phyloP scores from a whole-genome alignment of 306 rosid genomes.

The Pachyrhizus erosus region DNA sequence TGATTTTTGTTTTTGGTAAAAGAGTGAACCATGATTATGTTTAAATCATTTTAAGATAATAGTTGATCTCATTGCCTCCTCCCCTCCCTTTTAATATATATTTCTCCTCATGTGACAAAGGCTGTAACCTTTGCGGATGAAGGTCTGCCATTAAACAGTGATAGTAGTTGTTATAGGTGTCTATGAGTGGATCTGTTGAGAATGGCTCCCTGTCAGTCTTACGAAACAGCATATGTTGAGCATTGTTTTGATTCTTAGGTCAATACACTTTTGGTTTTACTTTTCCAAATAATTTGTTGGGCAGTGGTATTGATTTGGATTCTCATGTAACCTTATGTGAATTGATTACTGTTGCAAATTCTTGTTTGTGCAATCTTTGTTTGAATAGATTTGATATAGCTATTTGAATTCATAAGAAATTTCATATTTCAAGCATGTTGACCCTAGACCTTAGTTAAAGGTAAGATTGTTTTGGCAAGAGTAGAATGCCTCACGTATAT shows the following conservation, averaged over 20 bases:
- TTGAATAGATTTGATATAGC: not conserved
- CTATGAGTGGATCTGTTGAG: slow-evolving; percentile 7
- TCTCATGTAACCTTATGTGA: not conserved
- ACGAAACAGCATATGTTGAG: not conserved
- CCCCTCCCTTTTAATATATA: not conserved
- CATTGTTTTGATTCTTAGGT: slow-evolving; percentile 11
- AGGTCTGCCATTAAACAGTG: not conserved
- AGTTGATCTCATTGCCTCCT: not conserved
- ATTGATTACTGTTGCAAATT: not conserved
- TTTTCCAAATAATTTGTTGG: not conserved
- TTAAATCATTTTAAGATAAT: not conserved
- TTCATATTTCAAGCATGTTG: slow-evolving; percentile 9
- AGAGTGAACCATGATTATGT: not conserved
- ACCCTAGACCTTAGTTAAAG: not conserved
- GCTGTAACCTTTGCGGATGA: not conserved
- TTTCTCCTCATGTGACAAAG: not conserved
- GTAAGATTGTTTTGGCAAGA: not conserved
- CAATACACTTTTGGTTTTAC: not conserved
- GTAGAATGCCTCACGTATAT: not conserved
- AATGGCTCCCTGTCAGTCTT: slow-evolving; percentile 9
- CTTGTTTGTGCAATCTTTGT: not conserved
- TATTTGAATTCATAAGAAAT: not conserved
- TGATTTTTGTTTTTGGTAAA: not conserved
- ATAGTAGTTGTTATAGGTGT: not conserved
- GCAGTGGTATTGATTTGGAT: not conserved